Evolutionary conservation across 148 eudicot genomes (phyloP).

Genomic region (Cornus florida): DNA sequence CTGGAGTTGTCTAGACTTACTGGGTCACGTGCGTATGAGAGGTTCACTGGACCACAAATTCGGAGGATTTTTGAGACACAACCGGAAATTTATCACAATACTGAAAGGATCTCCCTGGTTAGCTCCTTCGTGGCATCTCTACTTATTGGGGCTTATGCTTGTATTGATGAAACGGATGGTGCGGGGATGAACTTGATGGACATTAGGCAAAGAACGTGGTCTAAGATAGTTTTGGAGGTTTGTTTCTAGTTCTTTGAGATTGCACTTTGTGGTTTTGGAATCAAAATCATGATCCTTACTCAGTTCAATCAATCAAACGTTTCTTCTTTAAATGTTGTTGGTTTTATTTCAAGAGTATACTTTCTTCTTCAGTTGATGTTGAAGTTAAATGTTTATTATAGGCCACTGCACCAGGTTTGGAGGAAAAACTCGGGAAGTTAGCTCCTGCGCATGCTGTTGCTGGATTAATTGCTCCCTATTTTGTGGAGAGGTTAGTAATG

Average conservation of each 20-base stretch:
- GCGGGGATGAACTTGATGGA: conserved; percentile 99
- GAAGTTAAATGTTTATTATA: conserved; percentile 16
- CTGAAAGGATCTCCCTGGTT: conserved; percentile 90
- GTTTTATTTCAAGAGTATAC: not conserved
- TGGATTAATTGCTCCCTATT: conserved; percentile 70
- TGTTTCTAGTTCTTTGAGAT: not conserved
- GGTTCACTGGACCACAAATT: conserved; percentile 85
- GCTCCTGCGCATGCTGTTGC: conserved; percentile 93
- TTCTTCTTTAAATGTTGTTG: not conserved
- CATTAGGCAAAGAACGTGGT: conserved; percentile 76
- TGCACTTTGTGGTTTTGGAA: not conserved
- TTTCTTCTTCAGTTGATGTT: not conserved
- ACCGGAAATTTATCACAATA: conserved; percentile 56
- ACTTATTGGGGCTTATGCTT: conserved; percentile 70
- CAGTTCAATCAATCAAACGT: too few species aligned
- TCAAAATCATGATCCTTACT: not conserved
- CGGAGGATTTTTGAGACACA: conserved; percentile 68
- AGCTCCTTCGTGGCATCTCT: conserved; percentile 90
- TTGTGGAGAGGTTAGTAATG: conserved; percentile 25
- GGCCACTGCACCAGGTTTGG: conserved; percentile 90
- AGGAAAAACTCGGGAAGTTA: conserved; percentile 79
- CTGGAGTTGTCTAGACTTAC: conserved; percentile 71
- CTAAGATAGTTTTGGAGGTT: conserved; percentile 75
- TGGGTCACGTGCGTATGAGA: conserved; percentile 84
- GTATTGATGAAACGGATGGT: conserved; percentile 92